Conservation (phyloP, 108 stramenopile genomes). For the Cafeteria roenbergensis region DNA sequence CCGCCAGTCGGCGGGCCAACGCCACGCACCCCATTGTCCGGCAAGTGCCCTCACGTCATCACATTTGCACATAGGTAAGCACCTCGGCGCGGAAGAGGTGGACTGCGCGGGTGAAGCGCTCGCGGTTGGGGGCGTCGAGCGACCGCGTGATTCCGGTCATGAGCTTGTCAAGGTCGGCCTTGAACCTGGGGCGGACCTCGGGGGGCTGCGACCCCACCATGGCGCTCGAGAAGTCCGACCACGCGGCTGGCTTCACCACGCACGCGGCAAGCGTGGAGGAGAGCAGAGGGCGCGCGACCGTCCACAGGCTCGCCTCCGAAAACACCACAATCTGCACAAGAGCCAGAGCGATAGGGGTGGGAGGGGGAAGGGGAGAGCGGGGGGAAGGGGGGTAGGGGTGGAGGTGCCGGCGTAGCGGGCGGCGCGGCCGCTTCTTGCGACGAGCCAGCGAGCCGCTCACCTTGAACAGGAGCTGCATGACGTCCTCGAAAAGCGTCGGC, state of each 20-base stretch:
- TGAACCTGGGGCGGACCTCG: constrained; percentile 62
- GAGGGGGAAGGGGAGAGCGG: no score
- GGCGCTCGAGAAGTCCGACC: constrained; percentile 73
- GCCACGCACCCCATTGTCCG: no score
- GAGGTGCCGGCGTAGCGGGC: no score
- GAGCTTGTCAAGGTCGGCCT: constrained; percentile 75
- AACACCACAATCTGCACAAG: constrained; percentile 87
- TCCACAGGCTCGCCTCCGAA: constrained; percentile 87
- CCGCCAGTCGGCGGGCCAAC: no score
- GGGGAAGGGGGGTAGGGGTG: no score
- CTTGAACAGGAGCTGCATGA: not conserved
- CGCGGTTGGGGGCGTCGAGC: constrained; percentile 81
- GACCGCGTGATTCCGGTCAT: constrained; percentile 71
- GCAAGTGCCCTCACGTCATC: no score
- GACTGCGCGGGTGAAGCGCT: constrained; percentile 84
- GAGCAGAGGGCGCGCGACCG: constrained; percentile 92
- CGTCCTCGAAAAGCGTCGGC: not conserved
- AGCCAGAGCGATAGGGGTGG: constrained; percentile 68
- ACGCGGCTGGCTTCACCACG: constrained; percentile 61
- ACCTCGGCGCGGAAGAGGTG: no score
- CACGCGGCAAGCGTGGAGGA: constrained; percentile 67
- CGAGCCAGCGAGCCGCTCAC: constrained; percentile 1
- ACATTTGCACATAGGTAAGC: no score
- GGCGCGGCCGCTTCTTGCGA: constrained; percentile 61
- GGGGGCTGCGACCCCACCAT: constrained; percentile 70